Evolutionary conservation across 257 asterid genomes (phyloP).

Genomic region (Penstemon newberryi): DNA sequence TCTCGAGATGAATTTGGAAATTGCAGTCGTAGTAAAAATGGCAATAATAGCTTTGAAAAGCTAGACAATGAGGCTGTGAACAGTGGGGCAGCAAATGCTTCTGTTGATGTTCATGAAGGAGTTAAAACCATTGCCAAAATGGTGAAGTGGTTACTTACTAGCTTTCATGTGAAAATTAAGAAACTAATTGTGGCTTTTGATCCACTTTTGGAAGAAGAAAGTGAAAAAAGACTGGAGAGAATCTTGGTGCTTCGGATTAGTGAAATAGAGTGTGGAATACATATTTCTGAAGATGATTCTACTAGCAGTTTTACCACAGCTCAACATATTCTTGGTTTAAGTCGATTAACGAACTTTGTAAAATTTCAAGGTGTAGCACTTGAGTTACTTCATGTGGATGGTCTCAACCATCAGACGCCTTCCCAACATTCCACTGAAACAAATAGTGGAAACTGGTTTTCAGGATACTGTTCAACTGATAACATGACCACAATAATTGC

Average conservation of each 20-base stretch:
- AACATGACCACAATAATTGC: constrained; percentile 56
- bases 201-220: constrained; percentile 59
- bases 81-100: constrained; percentile 37
- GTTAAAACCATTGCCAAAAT: constrained; percentile 91
- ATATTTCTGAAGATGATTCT: constrained; percentile 71
- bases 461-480: constrained; percentile 49
- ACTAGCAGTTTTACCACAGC: constrained; percentile 35
- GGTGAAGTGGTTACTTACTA: constrained; percentile 91
- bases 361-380: constrained; percentile 81
- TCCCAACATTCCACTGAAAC: constrained; percentile 44
- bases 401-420: constrained; percentile 46
- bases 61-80: constrained; percentile 41
- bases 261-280: constrained; percentile 85
- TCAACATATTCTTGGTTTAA: constrained; percentile 70
- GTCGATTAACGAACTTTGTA: constrained; percentile 66
- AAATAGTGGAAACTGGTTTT: constrained; percentile 43
- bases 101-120: constrained; percentile 95
- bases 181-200: constrained; percentile 85
- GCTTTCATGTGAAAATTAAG: constrained; percentile 75
- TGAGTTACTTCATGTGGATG: constrained; percentile 67
- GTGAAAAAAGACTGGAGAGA: constrained; percentile 46
- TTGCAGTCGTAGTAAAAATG: constrained; percentile 34
- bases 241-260: constrained; percentile 76
- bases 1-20: constrained; percentile 44
- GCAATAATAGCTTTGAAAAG: constrained; percentile 33